Base-by-base conservation (phyloP, 2,329 filamentous ascomycete genomes). In the Ceratocystis huliohia region DNA sequence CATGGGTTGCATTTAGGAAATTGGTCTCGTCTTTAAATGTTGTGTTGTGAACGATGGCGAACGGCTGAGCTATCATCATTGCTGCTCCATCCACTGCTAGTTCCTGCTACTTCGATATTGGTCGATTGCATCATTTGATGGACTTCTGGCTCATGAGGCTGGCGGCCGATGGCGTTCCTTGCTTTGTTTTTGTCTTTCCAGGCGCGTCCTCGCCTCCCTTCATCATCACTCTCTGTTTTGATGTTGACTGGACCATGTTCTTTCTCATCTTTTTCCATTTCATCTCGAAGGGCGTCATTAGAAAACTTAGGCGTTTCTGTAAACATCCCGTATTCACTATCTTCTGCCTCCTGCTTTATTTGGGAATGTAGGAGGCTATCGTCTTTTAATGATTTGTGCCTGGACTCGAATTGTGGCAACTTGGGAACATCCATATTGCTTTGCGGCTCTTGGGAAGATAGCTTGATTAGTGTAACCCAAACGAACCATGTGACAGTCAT, bases 401-500 rank as follows among this genome's bases (percentile, higher is more conserved):
- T 59, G 56, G 6, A 37, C 7, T 59, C 56, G 7, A 37, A 59
- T 20, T 15, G 37, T 41, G 56, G 20, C 15, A 59, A 8, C 25
- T 37, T 59, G 17, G n/a, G 56, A n/a, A 28, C 56, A 37, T 30
- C 17, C 33, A 30, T 3, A n/a, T 37, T 10, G n/a, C 56, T 37
- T n/a, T 8, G 56, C 8, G 56, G n/a, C 17, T 5, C 15, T 59
- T 59, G 25, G 13, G 56, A 8, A 10, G 41, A 46, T 25, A 67
- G 30, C 15, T 50, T 64, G 33, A 61, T 61, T 10, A 68, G 30
- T 8, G 66, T 61, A 15, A 66, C 48, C 66, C 70, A 89, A 71
- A 82, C 59, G 1, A 82, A 73, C 87, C 89, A 96, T 0, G 83
- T 85, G 0, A 86, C 46, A 0, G 80, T 78, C 73, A 88, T 83